Base-by-base conservation (phyloP, 1,284 basidiomycete genomes). In the Leucoagaricus sp. region DNA sequence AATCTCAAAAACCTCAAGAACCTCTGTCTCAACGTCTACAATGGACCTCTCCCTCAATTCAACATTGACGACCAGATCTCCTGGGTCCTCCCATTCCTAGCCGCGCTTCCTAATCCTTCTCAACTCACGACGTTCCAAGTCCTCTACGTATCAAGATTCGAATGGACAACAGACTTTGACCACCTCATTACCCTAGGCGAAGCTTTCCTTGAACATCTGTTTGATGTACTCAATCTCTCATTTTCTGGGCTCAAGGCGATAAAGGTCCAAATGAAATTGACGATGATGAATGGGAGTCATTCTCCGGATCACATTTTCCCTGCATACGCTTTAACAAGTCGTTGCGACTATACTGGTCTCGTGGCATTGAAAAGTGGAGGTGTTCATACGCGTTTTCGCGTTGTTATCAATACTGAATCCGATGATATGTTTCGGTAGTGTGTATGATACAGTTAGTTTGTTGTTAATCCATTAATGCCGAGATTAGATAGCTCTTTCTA, bases 21-120 rank as follows among this genome's bases (percentile, higher is more conserved):
- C 10, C 49, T 51, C 17, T 25, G 26, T 9, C 23, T 41, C 49
- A 42, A 17, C 21, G 19, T 51, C 26, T 23, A 51, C 49, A 51
- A 19, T 25, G 49, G 49, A 9, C 13, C 36, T 23, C 49, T 51
- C 21, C 36, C 25, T 2, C 36, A 40, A 41, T 9, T 51, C 12
- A 34, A 41, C 25, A 41, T 51, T n/a, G 17, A 41, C 7, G 49
- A 41, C 40, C 36, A 17, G 10, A 29, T 41, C 21, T 12, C 13
- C 2, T 51, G 49, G 49, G 23, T 51, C 26, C 36, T 51, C 33
- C 49, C 38, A 29, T 29, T 51, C 25, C 38, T 51, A 34, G 29
- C 15, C 8, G 38, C 25, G 23, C 38, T 51, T 13, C 49, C 49
- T 6, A 28, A 23, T 10, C 34, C 49, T 6, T n/a, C 25, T 12